These are phyloP conservation scores for Hypoxylon sp. DNA, from an alignment of 2,329 filamentous ascomycete genomes.

Conservation along the genomic window DNA sequence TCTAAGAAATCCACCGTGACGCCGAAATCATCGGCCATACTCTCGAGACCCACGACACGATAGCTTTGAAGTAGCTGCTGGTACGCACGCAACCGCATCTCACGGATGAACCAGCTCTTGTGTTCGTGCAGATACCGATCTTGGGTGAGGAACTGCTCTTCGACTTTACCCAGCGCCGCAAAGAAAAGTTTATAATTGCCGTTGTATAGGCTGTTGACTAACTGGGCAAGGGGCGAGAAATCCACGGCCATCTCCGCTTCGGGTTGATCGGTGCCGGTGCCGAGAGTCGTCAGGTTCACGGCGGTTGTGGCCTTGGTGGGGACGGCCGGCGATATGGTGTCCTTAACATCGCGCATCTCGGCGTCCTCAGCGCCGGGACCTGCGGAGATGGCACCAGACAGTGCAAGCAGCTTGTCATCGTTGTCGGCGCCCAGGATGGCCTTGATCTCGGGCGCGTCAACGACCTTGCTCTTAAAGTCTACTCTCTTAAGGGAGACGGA, in stretches of 20 bases:
- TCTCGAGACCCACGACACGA: slow-evolving; percentile 93
- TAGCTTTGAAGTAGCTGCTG: slow-evolving; percentile 98
- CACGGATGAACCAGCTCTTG: slow-evolving; percentile 95
- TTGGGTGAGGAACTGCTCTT: slow-evolving; percentile 92
- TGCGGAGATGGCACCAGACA: slow-evolving; percentile 83
- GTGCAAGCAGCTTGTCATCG: slow-evolving; percentile 86
- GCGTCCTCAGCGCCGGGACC: slow-evolving; percentile 81
- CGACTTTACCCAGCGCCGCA: slow-evolving; percentile 85
- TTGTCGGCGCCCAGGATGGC: slow-evolving; percentile 87
- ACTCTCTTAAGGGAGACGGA: slow-evolving; percentile 95
- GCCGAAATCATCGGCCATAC: slow-evolving; percentile 97
- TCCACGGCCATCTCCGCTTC: slow-evolving; percentile 87
- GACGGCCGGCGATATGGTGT: slow-evolving; percentile 62
- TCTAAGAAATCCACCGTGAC: slow-evolving; percentile 97
- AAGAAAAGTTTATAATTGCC: slow-evolving; percentile 97
- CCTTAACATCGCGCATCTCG: slow-evolving; percentile 74
- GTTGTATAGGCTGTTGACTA: slow-evolving; percentile 92
- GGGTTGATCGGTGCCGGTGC: slow-evolving; percentile 74
- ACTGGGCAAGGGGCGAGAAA: slow-evolving; percentile 86
- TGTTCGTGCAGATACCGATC: slow-evolving; percentile 97
- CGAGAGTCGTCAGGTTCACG: slow-evolving; percentile 90
- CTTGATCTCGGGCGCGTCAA: slow-evolving; percentile 98
- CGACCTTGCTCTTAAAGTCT: slow-evolving; percentile 99
- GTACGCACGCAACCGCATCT: slow-evolving; percentile 97
- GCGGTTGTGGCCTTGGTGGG: slow-evolving; percentile 68